Evolutionary conservation across 306 rosid genomes (phyloP), one percentile per base, ranked within the genome.

Genomic region (Sicyos edulis): DNA sequence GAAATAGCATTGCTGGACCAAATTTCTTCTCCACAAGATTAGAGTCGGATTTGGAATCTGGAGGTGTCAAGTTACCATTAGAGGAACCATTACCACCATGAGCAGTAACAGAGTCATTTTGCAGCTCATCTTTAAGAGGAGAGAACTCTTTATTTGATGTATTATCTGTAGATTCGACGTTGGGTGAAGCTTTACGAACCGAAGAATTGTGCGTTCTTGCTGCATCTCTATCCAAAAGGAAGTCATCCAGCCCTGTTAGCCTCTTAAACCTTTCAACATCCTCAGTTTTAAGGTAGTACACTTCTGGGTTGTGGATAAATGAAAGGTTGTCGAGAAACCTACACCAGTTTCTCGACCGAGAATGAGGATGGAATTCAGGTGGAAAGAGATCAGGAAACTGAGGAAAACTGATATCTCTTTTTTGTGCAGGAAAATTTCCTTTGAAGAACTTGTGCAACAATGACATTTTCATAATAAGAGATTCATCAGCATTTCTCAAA

Each of bases 181-280:
- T 64, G 29, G 21, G 53, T 19, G 70, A 19, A 42, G 4, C 20
- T 42, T 65, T 65, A 44, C 54, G 71, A 65, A 11, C 52, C 13
- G 54, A 65, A 0, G 4, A 17, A 76, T 69, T 15, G 52, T 52
- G 79, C 75, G 80, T 74, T 54, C 79, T 82, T 16, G 78, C 78
- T 57, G 78, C 80, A 55, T 87, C 84, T 56, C 60, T 76, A 61
- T 84, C 85, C 69, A 88, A 71, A 63, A 79, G 37, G 59, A 91
- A 74, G 71, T 74, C 90, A 71, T 83, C 71, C 49, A 88, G 67
- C 12, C 96, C 84, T 58, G 87, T 83, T 45, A 88, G 83, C 84
- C 84, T 84, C 87, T 82, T 89, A 76, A 87, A 91, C 81, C 89
- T 84, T 61, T 86, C 88, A 61, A 86, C 7, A 64, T 88, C 96